Evolutionary conservation across 169 alveolate genomes (phyloP).

Genomic region (Eimeria maxima): DNA sequence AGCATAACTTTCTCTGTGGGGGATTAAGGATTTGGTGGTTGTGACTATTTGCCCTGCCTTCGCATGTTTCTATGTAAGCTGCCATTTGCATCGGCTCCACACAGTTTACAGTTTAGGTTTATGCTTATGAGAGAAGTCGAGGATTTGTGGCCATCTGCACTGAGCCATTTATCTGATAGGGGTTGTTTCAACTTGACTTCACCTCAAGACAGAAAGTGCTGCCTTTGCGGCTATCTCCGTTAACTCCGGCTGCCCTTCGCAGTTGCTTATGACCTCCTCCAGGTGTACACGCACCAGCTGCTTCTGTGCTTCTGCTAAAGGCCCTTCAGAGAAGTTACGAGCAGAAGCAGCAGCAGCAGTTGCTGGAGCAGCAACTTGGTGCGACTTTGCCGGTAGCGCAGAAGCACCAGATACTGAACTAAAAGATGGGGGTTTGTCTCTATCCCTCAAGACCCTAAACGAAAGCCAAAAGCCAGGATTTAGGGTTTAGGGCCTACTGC

Average conservation of each 20-base stretch:
- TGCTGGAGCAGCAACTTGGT: no score
- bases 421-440: neutral
- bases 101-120: no score
- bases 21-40: no score
- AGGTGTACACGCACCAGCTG: conserved; percentile 18
- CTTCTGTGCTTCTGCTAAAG: neutral
- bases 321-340: neutral
- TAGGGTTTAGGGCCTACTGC: neutral
- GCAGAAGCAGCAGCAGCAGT: neutral
- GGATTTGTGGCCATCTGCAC: no score
- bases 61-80: no score
- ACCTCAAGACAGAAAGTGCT: conserved; percentile 40
- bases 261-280: neutral
- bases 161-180: neutral
- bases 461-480: neutral
- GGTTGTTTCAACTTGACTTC: neutral
- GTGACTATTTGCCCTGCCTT: no score
- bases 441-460: neutral
- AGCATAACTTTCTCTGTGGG: no score
- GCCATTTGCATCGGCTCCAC: no score
- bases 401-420: neutral
- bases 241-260: conserved; percentile 16
- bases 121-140: no score
- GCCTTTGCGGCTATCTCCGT: conserved; percentile 28
- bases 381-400: no score